Percentiles rank a stretch among this genome's conserved stretches.
Conservation (phyloP, 257 asterid genomes). For the Ilex asprella region DNA sequence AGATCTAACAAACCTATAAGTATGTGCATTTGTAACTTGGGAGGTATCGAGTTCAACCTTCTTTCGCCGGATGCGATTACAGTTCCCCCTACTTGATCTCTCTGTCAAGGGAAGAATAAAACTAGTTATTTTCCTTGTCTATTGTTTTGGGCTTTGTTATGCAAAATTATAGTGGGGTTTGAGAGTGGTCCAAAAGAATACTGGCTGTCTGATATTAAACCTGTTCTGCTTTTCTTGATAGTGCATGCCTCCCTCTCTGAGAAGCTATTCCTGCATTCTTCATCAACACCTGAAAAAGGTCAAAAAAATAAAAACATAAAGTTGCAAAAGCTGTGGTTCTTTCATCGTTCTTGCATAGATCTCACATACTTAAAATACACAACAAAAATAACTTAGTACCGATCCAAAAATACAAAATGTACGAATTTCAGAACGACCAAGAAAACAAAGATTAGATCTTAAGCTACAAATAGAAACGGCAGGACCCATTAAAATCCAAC, state of each 20-base stretch:
- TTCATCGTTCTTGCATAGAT: constrained; percentile 33
- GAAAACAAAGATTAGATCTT: constrained; percentile 31
- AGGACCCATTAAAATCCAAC: constrained; percentile 19
- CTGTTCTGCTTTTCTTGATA: constrained; percentile 86
- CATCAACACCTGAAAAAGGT: constrained; percentile 89
- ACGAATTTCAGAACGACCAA: constrained; percentile 22
- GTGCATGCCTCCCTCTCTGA: constrained; percentile 77
- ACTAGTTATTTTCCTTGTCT: background rate
- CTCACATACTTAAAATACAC: constrained; percentile 31
- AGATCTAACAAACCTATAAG: constrained; percentile 45
- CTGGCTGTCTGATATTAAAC: constrained; percentile 43
- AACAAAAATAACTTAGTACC: constrained; percentile 9
- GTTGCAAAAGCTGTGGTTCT: constrained; percentile 42
- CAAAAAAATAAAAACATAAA: constrained; percentile 14
- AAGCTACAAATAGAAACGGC: constrained; percentile 20
- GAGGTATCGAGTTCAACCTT: constrained; percentile 68
- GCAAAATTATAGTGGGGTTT: constrained; percentile 7
- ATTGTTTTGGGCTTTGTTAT: background rate
- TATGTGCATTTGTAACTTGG: constrained; percentile 57
- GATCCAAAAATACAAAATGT: constrained; percentile 12
- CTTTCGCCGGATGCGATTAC: constrained; percentile 44
- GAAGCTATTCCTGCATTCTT: constrained; percentile 81
- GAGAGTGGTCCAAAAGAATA: constrained; percentile 56
- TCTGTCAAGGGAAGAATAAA: constrained; percentile 24
- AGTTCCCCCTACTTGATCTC: constrained; percentile 31